These are phyloP conservation scores for Debaryomyces tyrocola DNA, from an alignment of 805 yeast genomes.

Conservation along the genomic window DNA sequence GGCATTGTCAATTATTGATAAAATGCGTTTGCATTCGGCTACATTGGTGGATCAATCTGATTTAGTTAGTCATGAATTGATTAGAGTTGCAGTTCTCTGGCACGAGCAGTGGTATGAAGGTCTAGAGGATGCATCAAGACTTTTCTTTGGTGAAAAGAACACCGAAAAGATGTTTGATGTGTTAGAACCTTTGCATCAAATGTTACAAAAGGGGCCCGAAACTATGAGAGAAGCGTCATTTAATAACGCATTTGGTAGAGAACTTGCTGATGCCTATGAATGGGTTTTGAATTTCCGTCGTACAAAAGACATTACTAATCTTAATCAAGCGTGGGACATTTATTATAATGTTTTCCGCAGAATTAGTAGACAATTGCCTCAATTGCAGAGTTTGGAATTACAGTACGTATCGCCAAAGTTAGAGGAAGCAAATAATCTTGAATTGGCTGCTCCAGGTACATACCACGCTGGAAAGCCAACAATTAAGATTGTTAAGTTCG, in stretches of 20 bases:
- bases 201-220: slow-evolving; percentile 84
- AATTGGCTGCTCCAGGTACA: slow-evolving; percentile 92
- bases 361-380: slow-evolving; percentile 86
- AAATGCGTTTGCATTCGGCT: slow-evolving; percentile 87
- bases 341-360: slow-evolving; percentile 92
- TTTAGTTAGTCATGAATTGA: slow-evolving; percentile 87
- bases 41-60: slow-evolving; percentile 88
- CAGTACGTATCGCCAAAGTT: slow-evolving; percentile 93
- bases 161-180: slow-evolving; percentile 93
- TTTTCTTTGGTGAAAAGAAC: slow-evolving; percentile 91
- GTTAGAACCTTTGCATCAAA: slow-evolving; percentile 82
- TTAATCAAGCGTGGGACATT: slow-evolving; percentile 97
- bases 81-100: slow-evolving; percentile 95
- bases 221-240: slow-evolving; percentile 92
- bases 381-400: slow-evolving; percentile 78
- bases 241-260: slow-evolving; percentile 91
- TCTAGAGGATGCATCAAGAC: slow-evolving; percentile 91
- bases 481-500: slow-evolving; percentile 70
- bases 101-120: slow-evolving; percentile 99
- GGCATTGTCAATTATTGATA: slow-evolving; percentile 86
- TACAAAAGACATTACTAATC: slow-evolving; percentile 80
- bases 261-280: slow-evolving; percentile 86
- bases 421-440: slow-evolving; percentile 73
- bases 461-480: slow-evolving; percentile 83
- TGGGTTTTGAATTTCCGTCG: slow-evolving; percentile 87